Evolutionary conservation across 805 yeast genomes (phyloP), one percentile per base, ranked within the genome.

Genomic region (Candida taoyuanica): DNA sequence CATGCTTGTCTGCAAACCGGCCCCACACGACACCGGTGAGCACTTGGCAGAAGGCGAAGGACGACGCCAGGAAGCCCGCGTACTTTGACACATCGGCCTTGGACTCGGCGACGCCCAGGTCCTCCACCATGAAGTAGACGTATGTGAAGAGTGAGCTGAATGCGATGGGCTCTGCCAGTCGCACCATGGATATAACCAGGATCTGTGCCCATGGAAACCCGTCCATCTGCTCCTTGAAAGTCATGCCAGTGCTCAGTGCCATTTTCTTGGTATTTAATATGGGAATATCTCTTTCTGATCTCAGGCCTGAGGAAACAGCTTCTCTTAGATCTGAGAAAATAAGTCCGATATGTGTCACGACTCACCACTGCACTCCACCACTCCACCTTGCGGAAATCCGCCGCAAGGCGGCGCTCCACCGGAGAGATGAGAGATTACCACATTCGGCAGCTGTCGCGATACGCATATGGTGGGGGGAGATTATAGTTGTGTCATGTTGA

Each of bases 191-290:
- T 17, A 44, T 37, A 9, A 37, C 41, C 7, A 34, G 24, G 20
- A 44, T 29, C 29, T 44, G 46, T 7, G 32, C 15, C 44, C 45
- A 42, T 16, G 48, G 48, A 31, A 44, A 44, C 5, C 45, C 48
- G 3, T 34, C 31, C 40, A 44, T 42, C 37, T 39, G 47, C 27
- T 37, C 40, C 21, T 19, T 23, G 31, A 39, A 41, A 12, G 38
- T 25, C 36, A 40, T 33, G 14, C 14, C 23, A 9, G 28, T n/a
- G 7, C 15, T 25, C 28, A 11, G 15, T 25, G 28, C 13, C 15
- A 9, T 9, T n/a, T 25, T n/a, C 6, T 13, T 9, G 6, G 6
- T 25, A n/a, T 6, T n/a, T 25, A 9, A 25, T 25, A 6, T 25
- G 28, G 7, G 13, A 11, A 6, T n/a, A 11, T 9, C 15, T 25